These are phyloP conservation scores for Raphanus sativus DNA, from an alignment of 345 rosid genomes.

Conservation along the genomic window DNA sequence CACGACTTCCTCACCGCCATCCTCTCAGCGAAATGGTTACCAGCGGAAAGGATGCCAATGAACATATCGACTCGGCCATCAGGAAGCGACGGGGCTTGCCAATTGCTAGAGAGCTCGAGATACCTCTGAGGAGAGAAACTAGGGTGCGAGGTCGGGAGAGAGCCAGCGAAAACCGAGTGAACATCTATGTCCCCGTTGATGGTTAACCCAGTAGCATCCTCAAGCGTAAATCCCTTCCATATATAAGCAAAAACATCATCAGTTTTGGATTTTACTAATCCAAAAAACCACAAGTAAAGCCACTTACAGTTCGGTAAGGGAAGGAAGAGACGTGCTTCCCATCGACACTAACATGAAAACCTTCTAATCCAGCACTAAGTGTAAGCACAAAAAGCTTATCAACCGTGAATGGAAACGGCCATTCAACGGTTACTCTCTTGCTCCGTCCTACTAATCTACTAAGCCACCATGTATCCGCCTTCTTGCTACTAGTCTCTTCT, in stretches of 20 bases:
- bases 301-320: constrained; percentile 82
- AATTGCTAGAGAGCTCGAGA: constrained; percentile 63
- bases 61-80: constrained; percentile 58
- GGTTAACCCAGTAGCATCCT: constrained; percentile 88
- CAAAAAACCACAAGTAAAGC: neutral
- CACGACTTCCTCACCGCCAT: constrained; percentile 94
- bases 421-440: constrained; percentile 59
- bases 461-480: constrained; percentile 75
- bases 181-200: constrained; percentile 73
- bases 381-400: constrained; percentile 74
- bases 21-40: constrained; percentile 83
- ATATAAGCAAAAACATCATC: constrained; percentile 5
- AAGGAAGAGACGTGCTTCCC: constrained; percentile 86
- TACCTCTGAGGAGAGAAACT: constrained; percentile 71
- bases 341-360: constrained; percentile 76
- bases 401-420: constrained; percentile 78
- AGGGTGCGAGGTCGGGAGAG: constrained; percentile 74
- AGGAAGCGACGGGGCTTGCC: constrained; percentile 72
- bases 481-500: constrained; percentile 46
- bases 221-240: constrained; percentile 73
- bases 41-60: constrained; percentile 80
- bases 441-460: constrained; percentile 64
- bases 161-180: constrained; percentile 67
- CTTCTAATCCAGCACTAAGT: constrained; percentile 85
- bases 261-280: constrained; percentile 9